phyloP scores from a whole-genome alignment of 148 eudicot species.

The Vaccinium darrowii region DNA sequence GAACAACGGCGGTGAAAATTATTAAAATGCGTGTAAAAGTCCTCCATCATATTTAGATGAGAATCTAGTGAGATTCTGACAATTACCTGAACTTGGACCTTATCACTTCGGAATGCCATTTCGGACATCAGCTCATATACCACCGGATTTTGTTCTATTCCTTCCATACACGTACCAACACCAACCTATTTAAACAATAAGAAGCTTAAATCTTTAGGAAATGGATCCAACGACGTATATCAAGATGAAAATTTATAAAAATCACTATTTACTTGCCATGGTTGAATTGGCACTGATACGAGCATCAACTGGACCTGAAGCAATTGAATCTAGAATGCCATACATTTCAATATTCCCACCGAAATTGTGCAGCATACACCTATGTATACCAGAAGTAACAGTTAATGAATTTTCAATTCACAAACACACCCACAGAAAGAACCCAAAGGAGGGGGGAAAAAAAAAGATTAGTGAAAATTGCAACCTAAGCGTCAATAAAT shows the following conservation, averaged over 20 bases:
- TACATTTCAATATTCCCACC: constrained; percentile 99
- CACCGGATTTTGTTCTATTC: constrained; percentile 98
- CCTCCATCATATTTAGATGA: constrained; percentile 1
- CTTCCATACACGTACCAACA: constrained; percentile 99
- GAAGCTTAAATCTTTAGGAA: neutral
- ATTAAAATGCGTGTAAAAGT: constrained; percentile 6
- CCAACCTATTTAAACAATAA: constrained; percentile 62
- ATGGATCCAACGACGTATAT: neutral
- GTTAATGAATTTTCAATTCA: neutral
- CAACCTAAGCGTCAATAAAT: constrained; percentile 7
- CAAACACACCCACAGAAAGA: neutral
- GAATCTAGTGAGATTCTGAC: constrained; percentile 5
- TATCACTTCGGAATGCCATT: constrained; percentile 86
- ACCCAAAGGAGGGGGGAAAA: neutral
- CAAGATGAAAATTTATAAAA: neutral
- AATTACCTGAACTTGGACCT: constrained; percentile 63
- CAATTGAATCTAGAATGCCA: constrained; percentile 78
- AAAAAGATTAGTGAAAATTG: constrained; percentile 9
- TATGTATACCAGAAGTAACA: constrained; percentile 24
- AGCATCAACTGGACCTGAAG: constrained; percentile 92
- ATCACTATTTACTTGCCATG: constrained; percentile 53
- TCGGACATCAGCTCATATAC: constrained; percentile 98
- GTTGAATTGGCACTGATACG: constrained; percentile 80
- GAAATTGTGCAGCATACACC: constrained; percentile 99
- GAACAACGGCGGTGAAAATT: neutral